These are phyloP conservation scores for Dioscorea alata DNA, from an alignment of 106 monocot species.

Conservation along the genomic window DNA sequence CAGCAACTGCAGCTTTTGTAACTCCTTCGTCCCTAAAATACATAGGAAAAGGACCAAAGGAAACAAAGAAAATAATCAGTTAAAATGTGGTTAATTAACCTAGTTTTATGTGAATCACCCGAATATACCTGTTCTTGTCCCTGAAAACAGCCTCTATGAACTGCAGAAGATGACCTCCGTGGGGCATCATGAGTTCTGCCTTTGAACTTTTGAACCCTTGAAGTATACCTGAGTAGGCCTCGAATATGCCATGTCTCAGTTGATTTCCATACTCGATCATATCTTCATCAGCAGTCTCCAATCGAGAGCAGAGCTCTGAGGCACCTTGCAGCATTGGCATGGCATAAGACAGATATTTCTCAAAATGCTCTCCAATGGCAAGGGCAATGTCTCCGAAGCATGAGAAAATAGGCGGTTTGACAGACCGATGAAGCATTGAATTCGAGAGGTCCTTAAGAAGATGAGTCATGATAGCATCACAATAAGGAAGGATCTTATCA, in stretches of 20 bases:
- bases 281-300: conserved; percentile 64
- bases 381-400: conserved; percentile 89
- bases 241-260: conserved; percentile 78
- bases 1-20: conserved; percentile 65
- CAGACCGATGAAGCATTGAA: conserved; percentile 66
- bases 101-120: background rate
- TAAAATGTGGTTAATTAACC: background rate
- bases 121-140: conserved; percentile 48
- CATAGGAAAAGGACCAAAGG: too few species aligned
- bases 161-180: conserved; percentile 54
- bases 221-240: conserved; percentile 91
- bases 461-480: conserved; percentile 79
- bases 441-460: conserved; percentile 73
- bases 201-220: conserved; percentile 88
- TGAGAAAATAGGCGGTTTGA: conserved; percentile 80
- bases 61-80: background rate
- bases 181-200: conserved; percentile 64
- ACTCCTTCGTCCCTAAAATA: conserved; percentile 48
- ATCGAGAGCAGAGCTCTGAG: conserved; percentile 33
- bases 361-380: conserved; percentile 77
- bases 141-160: conserved; percentile 58
- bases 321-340: conserved; percentile 81
- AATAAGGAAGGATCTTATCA: conserved; percentile 57
- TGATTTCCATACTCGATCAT: conserved; percentile 80
- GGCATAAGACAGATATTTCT: conserved; percentile 65